Evolutionary conservation across 169 alveolate genomes (phyloP), one percentile per base, ranked within the genome.

Genomic region (Theileria annulata): DNA sequence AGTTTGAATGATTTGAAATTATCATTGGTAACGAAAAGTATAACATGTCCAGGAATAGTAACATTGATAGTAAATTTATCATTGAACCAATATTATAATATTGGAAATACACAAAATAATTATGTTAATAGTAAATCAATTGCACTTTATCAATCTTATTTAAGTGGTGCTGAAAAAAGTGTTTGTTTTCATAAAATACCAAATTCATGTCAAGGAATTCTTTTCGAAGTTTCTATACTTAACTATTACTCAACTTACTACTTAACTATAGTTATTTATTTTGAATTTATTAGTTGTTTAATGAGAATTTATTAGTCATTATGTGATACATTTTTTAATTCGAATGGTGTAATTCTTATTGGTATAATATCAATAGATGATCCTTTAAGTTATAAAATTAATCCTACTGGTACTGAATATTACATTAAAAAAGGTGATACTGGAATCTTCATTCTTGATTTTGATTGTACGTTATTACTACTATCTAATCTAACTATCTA

Each of bases 21-120:
- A 33, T 75, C 77, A 19, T 31, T 77, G 49, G 63, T 84, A 54
- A 75, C 87, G 48, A 84, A 84, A 33, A 69, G 71, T 47, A 68
- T 84, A 37, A 77, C 78, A 19, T 84, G 90, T 81, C 90, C 90
- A 6, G 90, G 90, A n/a, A 77, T 84, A 27, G 77, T 84, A 47
- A 76, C 90, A 5, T 77, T 84, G 56, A 60, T 84, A 33, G 59
- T 77, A 13, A 84, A 77, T 78, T 62, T 84, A 4, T 72, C 90
- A 13, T 72, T 82, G 23, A 82, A 74, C 0, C 87, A 80, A 30
- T 71, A 70, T 27, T 51, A 54, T 75, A 23, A 37, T 49, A 25
- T 23, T 76, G 86, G 77, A 42, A 9, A 60, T n/a, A 23, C 47
- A 2, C 35, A 13, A 37, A 28, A 69, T 35, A 47, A 27, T 19